phyloP scores from a whole-genome alignment of 345 rosid genomes.

The Clarkia xantiana region DNA sequence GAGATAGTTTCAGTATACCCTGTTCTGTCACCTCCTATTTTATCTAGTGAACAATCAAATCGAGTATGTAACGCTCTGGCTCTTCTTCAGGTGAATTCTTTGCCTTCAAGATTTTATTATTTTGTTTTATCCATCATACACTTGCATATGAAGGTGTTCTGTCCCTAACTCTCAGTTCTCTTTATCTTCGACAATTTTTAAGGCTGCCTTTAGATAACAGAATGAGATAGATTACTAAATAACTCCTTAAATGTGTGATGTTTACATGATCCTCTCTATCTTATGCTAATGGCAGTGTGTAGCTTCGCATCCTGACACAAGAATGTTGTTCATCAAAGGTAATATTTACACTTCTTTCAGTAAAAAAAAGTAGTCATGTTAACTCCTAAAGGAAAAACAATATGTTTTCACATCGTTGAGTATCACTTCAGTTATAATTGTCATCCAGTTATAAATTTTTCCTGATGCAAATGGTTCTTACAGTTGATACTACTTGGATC shows the following conservation, averaged over 20 bases:
- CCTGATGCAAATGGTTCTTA: too few relatives aligned
- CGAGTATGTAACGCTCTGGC: slow-evolving; percentile 98
- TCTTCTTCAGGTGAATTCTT: slow-evolving; percentile 68
- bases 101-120: not conserved
- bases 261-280: slow-evolving; percentile 4
- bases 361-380: not conserved
- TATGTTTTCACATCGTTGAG: too few relatives aligned
- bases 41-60: slow-evolving; percentile 81
- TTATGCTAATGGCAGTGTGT: slow-evolving; percentile 57
- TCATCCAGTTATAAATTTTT: too few relatives aligned
- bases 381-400: not conserved
- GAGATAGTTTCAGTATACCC: slow-evolving; percentile 95
- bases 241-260: too few relatives aligned
- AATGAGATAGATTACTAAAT: too few relatives aligned
- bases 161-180: not conserved
- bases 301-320: slow-evolving; percentile 94
- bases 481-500: too few relatives aligned
- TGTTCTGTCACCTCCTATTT: slow-evolving; percentile 82
- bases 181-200: too few relatives aligned
- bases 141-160: not conserved
- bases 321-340: slow-evolving; percentile 89
- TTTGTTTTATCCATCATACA: not conserved
- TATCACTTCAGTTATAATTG: too few relatives aligned
- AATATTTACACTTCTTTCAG: slow-evolving; percentile 12
- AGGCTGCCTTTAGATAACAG: too few relatives aligned